Base-by-base conservation (phyloP, 257 asterid genomes). In the Fraxinus pennsylvanica region DNA sequence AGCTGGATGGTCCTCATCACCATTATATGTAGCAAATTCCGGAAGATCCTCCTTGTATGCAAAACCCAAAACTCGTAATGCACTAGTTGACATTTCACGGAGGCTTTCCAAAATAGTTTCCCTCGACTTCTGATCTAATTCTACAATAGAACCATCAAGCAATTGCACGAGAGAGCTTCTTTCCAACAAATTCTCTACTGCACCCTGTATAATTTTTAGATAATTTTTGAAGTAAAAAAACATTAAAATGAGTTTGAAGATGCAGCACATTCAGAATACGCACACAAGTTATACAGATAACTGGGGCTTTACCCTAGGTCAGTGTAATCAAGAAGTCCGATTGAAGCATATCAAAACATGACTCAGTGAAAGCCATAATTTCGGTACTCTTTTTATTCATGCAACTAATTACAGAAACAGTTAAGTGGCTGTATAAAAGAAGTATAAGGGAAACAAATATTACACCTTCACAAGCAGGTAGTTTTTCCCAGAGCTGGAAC, bases 1-100 rank as follows among this genome's bases (percentile, higher is more conserved):
- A 78, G 98, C 92, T 36, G 99, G 99, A 84, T 96, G 98, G 83
- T 93, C 98, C 79, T 96, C 99, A 79, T 89, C 92, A 39, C 99
- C 98, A 36, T 91, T 82, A 79, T 96, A 96, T 52, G 97, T 89
- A 29, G 84, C 84, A 78, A 96, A 93, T 27, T 89, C 92, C 5
- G 88, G 94, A 70, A 91, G 84, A 39, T 91, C 90, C 65, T 81
- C 94, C 89, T 81, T 92, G 91, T 87, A 96, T 21, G 99, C 98
- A 83, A 96, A 96, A 71, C 99, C 99, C 67, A 96, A 83, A 84
- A 93, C 98, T 76, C 99, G 90, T 63, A 96, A 84, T 50, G 98
- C 95, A 74, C 88, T 88, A n/a, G 95, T 84, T 57, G 99, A 93
- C 97, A 93, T 84, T 74, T 86, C 91, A 80, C 85, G 80, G 81